Evolutionary conservation across 2,329 filamentous ascomycete species (phyloP).

Genomic region (Akanthomyces lecanii): DNA sequence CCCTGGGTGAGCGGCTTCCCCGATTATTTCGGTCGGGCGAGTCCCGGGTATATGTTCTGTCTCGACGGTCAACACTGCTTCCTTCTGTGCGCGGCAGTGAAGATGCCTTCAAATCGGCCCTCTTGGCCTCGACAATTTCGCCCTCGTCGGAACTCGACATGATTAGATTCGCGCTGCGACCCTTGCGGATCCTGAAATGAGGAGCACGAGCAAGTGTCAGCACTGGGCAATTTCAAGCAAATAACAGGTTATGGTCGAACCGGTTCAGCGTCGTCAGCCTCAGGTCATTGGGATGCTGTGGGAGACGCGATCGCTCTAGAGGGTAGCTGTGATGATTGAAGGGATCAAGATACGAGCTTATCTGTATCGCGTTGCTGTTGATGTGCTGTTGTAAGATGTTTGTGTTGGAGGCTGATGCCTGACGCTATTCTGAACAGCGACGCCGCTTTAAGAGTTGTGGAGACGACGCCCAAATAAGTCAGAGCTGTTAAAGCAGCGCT

Average conservation of each 20-base stretch:
- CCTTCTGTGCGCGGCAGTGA: conserved; percentile 70
- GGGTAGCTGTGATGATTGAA: background rate
- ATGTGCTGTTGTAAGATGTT: background rate
- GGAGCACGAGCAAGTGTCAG: conserved; percentile 32
- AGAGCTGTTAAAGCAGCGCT: background rate
- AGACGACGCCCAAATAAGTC: background rate
- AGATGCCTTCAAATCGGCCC: conserved; percentile 74
- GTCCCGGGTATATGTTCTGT: conserved; percentile 68
- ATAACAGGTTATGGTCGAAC: conserved; percentile 39
- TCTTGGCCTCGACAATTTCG: conserved; percentile 74
- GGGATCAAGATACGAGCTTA: background rate
- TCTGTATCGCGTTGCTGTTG: background rate
- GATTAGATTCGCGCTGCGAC: conserved; percentile 20
- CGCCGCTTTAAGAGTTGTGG: conserved; percentile 21
- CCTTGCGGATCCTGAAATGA: conserved; percentile 22
- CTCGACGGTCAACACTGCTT: conserved; percentile 86
- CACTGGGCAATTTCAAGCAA: conserved; percentile 27
- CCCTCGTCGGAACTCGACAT: conserved; percentile 74
- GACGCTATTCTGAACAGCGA: background rate
- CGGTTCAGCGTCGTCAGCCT: conserved; percentile 37
- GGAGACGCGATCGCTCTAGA: background rate
- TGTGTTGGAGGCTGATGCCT: background rate
- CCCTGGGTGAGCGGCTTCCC: conserved; percentile 57
- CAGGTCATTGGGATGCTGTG: conserved; percentile 25
- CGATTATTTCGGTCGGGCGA: conserved; percentile 54